Conservation (phyloP, 768 basidiomycete species). For the Psilocybe tampanensis region DNA sequence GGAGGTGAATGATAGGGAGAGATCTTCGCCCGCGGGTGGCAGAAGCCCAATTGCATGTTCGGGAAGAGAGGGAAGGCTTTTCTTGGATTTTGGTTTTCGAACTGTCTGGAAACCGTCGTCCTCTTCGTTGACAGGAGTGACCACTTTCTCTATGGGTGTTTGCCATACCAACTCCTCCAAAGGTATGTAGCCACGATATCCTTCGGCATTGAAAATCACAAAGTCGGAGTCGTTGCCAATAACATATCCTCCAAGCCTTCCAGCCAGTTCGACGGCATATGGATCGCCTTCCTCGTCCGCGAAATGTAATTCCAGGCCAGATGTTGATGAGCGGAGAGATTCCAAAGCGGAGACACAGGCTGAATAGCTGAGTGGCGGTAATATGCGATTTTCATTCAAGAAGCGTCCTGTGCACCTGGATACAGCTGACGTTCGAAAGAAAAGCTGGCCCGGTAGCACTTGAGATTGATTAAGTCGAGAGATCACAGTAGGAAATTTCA, state of each 20-base stretch:
- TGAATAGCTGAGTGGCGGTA: conserved; percentile 67
- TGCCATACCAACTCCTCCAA: conserved; percentile 78
- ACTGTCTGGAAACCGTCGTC: conserved; percentile 65
- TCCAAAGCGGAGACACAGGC: conserved; percentile 61
- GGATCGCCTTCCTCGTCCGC: conserved; percentile 86
- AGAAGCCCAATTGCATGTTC: conserved; percentile 44
- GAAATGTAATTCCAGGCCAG: conserved; percentile 58
- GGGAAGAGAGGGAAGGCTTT: conserved; percentile 33
- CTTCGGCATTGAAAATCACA: conserved; percentile 73
- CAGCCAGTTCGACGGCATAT: conserved; percentile 83
- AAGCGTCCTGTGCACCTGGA: conserved; percentile 71
- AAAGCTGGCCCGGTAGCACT: conserved; percentile 66
- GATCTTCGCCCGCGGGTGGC: conserved; percentile 52
- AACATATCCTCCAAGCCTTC: conserved; percentile 71
- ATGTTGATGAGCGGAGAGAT: conserved; percentile 32
- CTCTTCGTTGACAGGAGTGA: conserved; percentile 34
- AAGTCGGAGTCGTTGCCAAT: conserved; percentile 84
- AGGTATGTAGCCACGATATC: conserved; percentile 78
- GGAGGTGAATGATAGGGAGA: conserved; percentile 54
- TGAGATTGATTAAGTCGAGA: conserved; percentile 58
- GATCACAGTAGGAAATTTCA: conserved; percentile 72
- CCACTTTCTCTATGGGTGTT: conserved; percentile 27
- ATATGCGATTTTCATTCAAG: conserved; percentile 69
- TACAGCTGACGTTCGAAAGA: conserved; percentile 75
- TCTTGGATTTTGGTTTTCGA: conserved; percentile 52